These are phyloP conservation scores for Fusarium neocosmosporiellum DNA, from an alignment of 2,329 filamentous ascomycete genomes.

Conservation along the genomic window DNA sequence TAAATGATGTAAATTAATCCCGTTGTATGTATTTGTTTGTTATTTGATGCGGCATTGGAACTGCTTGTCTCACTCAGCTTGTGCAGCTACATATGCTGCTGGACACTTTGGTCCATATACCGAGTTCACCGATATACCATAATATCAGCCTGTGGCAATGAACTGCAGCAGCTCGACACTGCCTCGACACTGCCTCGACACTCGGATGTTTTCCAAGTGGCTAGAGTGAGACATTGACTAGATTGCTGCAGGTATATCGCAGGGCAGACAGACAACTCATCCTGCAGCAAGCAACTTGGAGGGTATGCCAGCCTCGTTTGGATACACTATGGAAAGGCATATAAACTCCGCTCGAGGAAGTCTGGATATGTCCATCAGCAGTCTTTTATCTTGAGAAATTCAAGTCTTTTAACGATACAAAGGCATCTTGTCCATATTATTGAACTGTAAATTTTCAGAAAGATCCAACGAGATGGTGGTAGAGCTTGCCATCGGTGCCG, in stretches of 20 bases:
- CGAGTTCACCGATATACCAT: background rate
- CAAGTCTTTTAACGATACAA: background rate
- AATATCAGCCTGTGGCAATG: background rate
- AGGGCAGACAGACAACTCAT: background rate
- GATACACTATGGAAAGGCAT: background rate
- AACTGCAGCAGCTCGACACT: background rate
- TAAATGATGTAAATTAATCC: background rate
- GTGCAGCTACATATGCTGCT: background rate
- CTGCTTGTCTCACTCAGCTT: background rate
- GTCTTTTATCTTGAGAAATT: background rate
- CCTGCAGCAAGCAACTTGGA: background rate
- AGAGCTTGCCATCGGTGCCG: background rate
- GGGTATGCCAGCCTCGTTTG: background rate
- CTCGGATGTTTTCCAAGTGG: background rate
- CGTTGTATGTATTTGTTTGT: background rate
- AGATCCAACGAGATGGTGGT: background rate
- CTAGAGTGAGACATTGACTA: background rate
- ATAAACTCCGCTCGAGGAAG: background rate
- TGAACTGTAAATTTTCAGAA: background rate
- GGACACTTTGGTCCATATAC: background rate
- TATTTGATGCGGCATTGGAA: background rate
- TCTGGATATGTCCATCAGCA: background rate
- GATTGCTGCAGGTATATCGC: background rate
- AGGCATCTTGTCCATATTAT: background rate
- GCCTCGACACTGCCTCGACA: background rate